A percentile compares a stretch with the other conserved stretches of the same genome.
Conservation (phyloP, 257 asterid species). For the Echium plantagineum region DNA sequence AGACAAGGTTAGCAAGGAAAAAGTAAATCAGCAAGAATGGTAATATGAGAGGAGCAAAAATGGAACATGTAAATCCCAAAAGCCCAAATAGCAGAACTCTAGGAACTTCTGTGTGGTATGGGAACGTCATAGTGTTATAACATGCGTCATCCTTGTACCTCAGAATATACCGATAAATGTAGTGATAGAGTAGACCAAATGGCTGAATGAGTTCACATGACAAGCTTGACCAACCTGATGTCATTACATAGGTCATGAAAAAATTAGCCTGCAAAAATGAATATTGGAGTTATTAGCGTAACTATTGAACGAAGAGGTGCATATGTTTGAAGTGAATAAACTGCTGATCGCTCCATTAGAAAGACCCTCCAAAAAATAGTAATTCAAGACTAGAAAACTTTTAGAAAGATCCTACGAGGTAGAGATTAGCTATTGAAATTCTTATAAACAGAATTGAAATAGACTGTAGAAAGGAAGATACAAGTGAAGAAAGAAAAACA, state of each 20-base stretch:
- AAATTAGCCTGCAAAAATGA: constrained; percentile 55
- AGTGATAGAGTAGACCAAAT: constrained; percentile 40
- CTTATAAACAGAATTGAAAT: no score
- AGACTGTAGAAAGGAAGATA: neutral
- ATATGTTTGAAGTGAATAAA: neutral
- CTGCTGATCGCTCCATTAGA: neutral
- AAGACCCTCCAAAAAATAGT: neutral
- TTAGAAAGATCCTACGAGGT: neutral
- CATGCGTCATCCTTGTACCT: constrained; percentile 29
- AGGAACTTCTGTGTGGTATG: constrained; percentile 78
- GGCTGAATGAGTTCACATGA: constrained; percentile 72
- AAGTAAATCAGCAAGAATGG: constrained; percentile 78
- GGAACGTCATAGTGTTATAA: constrained; percentile 42
- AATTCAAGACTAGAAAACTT: neutral
- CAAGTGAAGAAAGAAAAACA: neutral
- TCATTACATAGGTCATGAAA: constrained; percentile 73
- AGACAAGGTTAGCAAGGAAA: constrained; percentile 61
- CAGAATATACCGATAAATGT: constrained; percentile 37
- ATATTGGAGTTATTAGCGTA: neutral
- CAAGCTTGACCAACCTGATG: constrained; percentile 95
- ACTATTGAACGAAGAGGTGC: neutral
- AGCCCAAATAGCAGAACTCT: constrained; percentile 50
- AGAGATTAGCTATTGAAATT: neutral
- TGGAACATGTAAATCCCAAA: constrained; percentile 50
- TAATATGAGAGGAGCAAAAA: constrained; percentile 67